Evolutionary conservation across 257 asterid genomes (phyloP), one percentile per base, ranked within the genome.

Genomic region (Echites panduratus): DNA sequence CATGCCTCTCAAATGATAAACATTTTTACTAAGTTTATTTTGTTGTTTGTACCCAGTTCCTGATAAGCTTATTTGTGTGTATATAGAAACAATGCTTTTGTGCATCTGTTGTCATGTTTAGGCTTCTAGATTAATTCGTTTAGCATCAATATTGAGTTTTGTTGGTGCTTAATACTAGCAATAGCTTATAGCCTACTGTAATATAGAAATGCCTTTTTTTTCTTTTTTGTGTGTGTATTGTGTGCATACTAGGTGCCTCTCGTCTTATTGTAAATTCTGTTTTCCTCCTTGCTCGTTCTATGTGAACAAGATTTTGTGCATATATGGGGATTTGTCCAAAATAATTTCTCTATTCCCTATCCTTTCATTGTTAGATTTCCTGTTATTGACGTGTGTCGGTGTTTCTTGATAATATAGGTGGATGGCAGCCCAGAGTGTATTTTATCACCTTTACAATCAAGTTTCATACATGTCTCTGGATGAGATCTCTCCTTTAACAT

Each of bases 381-480:
- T 62, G 49, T 72, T 72, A 68, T 59, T 80, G 58, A 74, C 66
- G 11, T 78, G 47, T 70, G 70, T 72, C 56, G 83, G 66, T 75
- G 66, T 79, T 73, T 81, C 76, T 40, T 43, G 54, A 19, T 63
- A 27, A 66, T 4, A 41, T 54, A 93, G 98, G 98, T 93, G 98
- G 98, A 89, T 93, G 90, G 90, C 85, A 2, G 96, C 97, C 56
- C 98, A 94, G 76, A 94, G 97, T 76, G 79, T 94, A 38, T 94
- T 94, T 82, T 94, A 94, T 80, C 98, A 94, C 76, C 89, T 94
- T 69, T 94, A 94, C 89, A 94, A 94, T 74, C 98, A 94, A 74
- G 98, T 91, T 75, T 94, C 98, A 0, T 94, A 94, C 84, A 94
- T 94, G 98, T 94, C 98, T 8, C 79, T 94, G 70, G 97, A 94